Base-by-base conservation (phyloP, 108 stramenopile genomes). In the Conticribra weissflogii region DNA sequence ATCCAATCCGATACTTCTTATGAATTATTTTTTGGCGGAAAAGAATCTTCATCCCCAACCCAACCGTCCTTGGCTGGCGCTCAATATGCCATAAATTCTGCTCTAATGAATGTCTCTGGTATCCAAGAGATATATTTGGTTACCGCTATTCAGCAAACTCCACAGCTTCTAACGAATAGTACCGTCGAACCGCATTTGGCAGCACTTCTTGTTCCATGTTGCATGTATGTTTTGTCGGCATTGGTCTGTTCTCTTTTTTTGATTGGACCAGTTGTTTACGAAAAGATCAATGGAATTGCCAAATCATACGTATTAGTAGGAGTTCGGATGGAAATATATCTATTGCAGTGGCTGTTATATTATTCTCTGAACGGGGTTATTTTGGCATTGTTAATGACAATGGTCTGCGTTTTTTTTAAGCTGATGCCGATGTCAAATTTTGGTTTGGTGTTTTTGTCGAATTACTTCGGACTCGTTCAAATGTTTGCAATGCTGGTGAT, bases 381-480 rank as follows among this genome's bases (percentile, higher is more conserved):
- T 0, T 63, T 69, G n/a, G 76, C 76, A 14, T 31, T 16, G 5
- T n/a, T 76, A 17, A 62, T 63, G 54, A 64, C 76, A 45, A 22
- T 71, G 22, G 69, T 76, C 19, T 76, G 68, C 9, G 33, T 67
- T 7, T 70, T 62, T 36, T 76, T 58, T 45, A 59, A 68, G 12
- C n/a, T 76, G 21, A 63, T 71, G 60, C 76, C 76, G 1, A 32
- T 61, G 62, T 76, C 76, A 18, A 54, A 32, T 36, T 30, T 22
- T 9, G 44, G 51, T 27, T 34, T 76, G 17, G 62, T 76, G 23
- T 69, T 69, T 15, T n/a, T 76, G 17, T 76, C 76, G 16, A 68
- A 76, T 63, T 76, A 76, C 52, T 29, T 76, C 18, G 69, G 69
- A 4, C 48, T 76, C 60, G 36, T 76, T n/a, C 49, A 58, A 19